Evolutionary conservation across 2,329 filamentous ascomycete genomes (phyloP).

Genomic region (Exophiala bonariae): DNA sequence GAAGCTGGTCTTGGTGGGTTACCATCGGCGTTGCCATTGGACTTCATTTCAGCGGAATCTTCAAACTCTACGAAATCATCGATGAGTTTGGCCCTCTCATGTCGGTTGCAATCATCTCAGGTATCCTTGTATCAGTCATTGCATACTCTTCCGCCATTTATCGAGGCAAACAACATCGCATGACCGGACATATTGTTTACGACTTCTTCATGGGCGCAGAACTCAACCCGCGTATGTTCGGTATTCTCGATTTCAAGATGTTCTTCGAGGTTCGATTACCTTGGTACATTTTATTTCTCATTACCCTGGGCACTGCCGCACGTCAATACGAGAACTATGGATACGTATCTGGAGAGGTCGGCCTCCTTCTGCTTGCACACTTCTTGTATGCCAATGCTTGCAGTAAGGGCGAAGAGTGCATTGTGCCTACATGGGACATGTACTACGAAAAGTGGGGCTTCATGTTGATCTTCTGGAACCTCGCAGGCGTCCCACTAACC

Average conservation of each 20-base stretch:
- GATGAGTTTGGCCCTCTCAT: constrained; percentile 94
- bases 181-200: constrained; percentile 80
- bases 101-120: constrained; percentile 88
- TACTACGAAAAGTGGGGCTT: constrained; percentile 97
- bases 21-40: constrained; percentile 71
- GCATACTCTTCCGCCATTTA: constrained; percentile 83
- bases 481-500: constrained; percentile 84
- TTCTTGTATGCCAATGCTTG: constrained; percentile 92
- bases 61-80: constrained; percentile 86
- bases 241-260: constrained; percentile 88
- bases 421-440: constrained; percentile 91
- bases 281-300: constrained; percentile 85
- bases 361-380: constrained; percentile 83
- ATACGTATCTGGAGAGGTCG: constrained; percentile 81
- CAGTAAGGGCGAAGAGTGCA: constrained; percentile 87
- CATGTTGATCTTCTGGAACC: constrained; percentile 98
- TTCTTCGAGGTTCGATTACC: constrained; percentile 91
- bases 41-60: constrained; percentile 80
- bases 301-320: constrained; percentile 73
- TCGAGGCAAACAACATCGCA: constrained; percentile 83
- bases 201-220: constrained; percentile 92
- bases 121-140: constrained; percentile 77
- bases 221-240: constrained; percentile 82
- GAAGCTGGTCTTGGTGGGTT: constrained; percentile 80
- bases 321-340: constrained; percentile 83